Percentiles rank a stretch among this genome's conserved stretches.
Evolutionary conservation across 495 filamentous ascomycete genomes (phyloP).

Genomic region (Wilcoxina mikolae): DNA sequence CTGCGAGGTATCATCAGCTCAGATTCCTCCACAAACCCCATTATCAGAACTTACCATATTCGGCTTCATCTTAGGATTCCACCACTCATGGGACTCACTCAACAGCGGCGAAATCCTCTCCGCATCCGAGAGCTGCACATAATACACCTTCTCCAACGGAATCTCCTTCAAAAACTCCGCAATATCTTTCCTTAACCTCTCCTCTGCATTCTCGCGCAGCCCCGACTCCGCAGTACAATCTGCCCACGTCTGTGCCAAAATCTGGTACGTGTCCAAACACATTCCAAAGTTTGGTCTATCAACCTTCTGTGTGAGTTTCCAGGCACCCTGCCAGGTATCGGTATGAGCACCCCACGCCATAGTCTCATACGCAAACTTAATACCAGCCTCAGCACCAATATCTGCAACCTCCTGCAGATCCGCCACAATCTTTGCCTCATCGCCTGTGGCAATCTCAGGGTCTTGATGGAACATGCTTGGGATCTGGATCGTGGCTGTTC

Average conservation of each 20-base stretch:
- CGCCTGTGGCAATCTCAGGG: slow-evolving; percentile 40
- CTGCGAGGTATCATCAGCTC: neutral
- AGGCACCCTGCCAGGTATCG: slow-evolving; percentile 57
- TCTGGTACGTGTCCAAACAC: slow-evolving; percentile 72
- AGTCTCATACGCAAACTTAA: slow-evolving; percentile 64
- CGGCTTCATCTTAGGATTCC: slow-evolving; percentile 45
- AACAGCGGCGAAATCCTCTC: slow-evolving; percentile 48
- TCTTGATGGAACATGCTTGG: slow-evolving; percentile 54
- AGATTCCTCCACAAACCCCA: neutral
- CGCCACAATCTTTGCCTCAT: slow-evolving; percentile 43
- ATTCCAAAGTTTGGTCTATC: slow-evolving; percentile 60
- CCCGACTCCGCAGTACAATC: slow-evolving; percentile 47
- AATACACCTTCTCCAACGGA: slow-evolving; percentile 57
- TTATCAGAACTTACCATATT: slow-evolving; percentile 38
- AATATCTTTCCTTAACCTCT: slow-evolving; percentile 43
- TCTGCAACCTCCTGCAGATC: slow-evolving; percentile 55
- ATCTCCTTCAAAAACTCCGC: slow-evolving; percentile 41
- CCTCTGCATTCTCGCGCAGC: slow-evolving; percentile 42
- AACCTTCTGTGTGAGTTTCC: slow-evolving; percentile 51
- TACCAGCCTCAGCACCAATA: slow-evolving; percentile 38
- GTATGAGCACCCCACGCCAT: slow-evolving; percentile 61
- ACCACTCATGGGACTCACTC: slow-evolving; percentile 46
- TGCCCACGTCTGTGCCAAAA: slow-evolving; percentile 57
- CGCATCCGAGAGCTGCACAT: slow-evolving; percentile 66
- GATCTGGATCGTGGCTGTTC: slow-evolving; percentile 58